Base-by-base conservation (phyloP, 2,329 filamentous ascomycete genomes). In the Myriosclerotinia scirpicola region DNA sequence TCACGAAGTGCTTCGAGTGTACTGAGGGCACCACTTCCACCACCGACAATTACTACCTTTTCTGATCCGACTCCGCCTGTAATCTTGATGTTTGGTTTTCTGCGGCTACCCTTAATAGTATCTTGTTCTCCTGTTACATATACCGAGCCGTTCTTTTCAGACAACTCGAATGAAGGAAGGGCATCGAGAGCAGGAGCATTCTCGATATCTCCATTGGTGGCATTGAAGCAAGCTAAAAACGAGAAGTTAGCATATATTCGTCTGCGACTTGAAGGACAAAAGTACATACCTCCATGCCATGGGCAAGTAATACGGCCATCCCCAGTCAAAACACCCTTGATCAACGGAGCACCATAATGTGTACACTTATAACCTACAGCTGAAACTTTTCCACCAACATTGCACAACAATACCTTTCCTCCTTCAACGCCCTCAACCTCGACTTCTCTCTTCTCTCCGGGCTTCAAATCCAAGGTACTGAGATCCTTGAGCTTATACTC, bases 301-400 rank as follows among this genome's bases (percentile, higher is more conserved):
- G 94, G 93, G 77, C 95, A 99, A 8, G 92, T 97, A 69, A 99
- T 79, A 61, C 92, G 85, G 6, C 95, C 95, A 72, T 90, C 88
- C 3, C 87, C 86, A 9, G 91, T 91, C 70, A 99, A 80, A 9
- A 98, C 88, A 64, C 95, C 95, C 72, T 94, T 92, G 64, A 88
- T 87, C 71, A 99, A 80, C 17, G 95, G 95, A 52, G 94, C 95
- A 44, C 95, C 94, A 77, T 96, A 98, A 80, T 98, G 94, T 12
- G 87, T 90, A 77, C 95, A 99, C 72, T 90, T 95, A 50, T 92
- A 82, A 46, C 91, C 93, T 46, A 96, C 78, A 40, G 93, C 95
- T 76, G 93, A 89, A 20, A 94, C 81, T 72, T 90, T 86, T 72
- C 89, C 90, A 64, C 87, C 87, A 14, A 89, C 83, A 76, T 96